A percentile compares a stretch with the other conserved stretches of the same genome.
These are phyloP conservation scores for Hypoxylon sp. DNA, from an alignment of 2,329 filamentous ascomycete genomes.

Conservation along the genomic window DNA sequence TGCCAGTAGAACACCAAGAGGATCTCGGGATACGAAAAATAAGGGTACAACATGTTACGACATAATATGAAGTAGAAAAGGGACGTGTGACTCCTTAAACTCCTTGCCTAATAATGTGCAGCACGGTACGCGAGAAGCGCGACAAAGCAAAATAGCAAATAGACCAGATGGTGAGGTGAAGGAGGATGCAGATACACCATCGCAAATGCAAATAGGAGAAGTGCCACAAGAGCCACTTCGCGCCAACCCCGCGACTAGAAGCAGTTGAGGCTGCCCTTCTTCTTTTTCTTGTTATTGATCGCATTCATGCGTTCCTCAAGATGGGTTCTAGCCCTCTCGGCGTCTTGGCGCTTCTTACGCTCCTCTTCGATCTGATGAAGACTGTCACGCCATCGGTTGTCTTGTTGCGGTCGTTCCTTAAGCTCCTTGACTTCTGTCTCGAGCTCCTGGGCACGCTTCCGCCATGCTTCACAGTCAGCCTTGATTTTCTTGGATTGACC, in stretches of 20 bases:
- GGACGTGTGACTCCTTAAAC: constrained; percentile 40
- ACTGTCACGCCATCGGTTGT: constrained; percentile 71
- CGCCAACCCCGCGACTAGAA: constrained; percentile 73
- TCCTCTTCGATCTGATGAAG: constrained; percentile 97
- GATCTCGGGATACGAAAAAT: constrained; percentile 27
- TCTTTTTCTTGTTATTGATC: constrained; percentile 93
- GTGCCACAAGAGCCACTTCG: constrained; percentile 20
- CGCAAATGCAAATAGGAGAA: constrained; percentile 39
- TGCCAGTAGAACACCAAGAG: constrained; percentile 18
- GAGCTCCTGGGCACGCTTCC: constrained; percentile 83
- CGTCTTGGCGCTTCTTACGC: constrained; percentile 89
- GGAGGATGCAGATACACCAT: constrained; percentile 22
- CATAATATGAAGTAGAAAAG: constrained; percentile 28
- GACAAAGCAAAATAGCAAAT: constrained; percentile 27
- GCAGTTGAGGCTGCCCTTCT: constrained; percentile 96
- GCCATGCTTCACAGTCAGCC: constrained; percentile 90
- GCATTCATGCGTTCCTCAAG: constrained; percentile 96
- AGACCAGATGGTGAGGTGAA: constrained; percentile 22
- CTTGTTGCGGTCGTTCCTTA: constrained; percentile 68
- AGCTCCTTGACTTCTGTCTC: constrained; percentile 80
- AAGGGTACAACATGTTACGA: constrained; percentile 8
- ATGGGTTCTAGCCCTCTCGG: constrained; percentile 88
- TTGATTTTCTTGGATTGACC: constrained; percentile 92
- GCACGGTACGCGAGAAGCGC: constrained; percentile 25
- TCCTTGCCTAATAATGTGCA: constrained; percentile 44